phyloP scores from a whole-genome alignment of 805 yeast genomes.

The Candida hungchunana region DNA sequence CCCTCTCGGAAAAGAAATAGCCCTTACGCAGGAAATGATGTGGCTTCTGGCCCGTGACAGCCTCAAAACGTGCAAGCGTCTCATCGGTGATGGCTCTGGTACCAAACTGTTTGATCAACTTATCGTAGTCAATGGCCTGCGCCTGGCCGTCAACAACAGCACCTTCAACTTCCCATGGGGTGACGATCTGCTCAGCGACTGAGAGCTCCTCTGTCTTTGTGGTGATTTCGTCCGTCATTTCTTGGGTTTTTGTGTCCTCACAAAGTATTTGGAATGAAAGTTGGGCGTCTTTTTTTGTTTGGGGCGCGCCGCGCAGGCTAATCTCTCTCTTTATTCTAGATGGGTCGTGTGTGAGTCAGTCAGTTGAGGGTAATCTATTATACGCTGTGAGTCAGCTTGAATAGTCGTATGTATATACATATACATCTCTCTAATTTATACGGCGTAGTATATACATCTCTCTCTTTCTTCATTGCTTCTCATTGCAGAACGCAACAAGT shows the following conservation, averaged over 20 bases:
- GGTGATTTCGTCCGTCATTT: constrained; percentile 12
- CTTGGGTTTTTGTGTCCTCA: too few species aligned
- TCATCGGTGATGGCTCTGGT: constrained; percentile 68
- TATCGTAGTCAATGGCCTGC: constrained; percentile 90
- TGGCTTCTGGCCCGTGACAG: constrained; percentile 85
- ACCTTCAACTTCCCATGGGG: constrained; percentile 99
- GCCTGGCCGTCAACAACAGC: constrained; percentile 93
- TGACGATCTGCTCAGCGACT: constrained; percentile 36
- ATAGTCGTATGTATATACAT: too few species aligned
- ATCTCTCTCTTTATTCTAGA: too few species aligned
- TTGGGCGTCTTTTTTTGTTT: too few species aligned
- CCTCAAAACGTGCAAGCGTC: constrained; percentile 67
- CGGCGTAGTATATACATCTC: too few species aligned
- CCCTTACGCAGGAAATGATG: constrained; percentile 90
- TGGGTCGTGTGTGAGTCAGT: too few species aligned
- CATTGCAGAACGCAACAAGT: constrained; percentile 49
- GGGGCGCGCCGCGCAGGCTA: too few species aligned
- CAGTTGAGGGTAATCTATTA: too few species aligned
- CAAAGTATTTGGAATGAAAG: too few species aligned
- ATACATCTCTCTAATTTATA: too few species aligned
- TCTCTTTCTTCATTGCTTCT: too few species aligned
- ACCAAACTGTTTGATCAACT: constrained; percentile 83
- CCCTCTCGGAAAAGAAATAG: constrained; percentile 88
- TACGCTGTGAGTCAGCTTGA: too few species aligned
- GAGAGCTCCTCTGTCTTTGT: constrained; percentile 10